Conservation (phyloP, 176 grass and related monocot species). For the Hsuehochloa calcarea region DNA sequence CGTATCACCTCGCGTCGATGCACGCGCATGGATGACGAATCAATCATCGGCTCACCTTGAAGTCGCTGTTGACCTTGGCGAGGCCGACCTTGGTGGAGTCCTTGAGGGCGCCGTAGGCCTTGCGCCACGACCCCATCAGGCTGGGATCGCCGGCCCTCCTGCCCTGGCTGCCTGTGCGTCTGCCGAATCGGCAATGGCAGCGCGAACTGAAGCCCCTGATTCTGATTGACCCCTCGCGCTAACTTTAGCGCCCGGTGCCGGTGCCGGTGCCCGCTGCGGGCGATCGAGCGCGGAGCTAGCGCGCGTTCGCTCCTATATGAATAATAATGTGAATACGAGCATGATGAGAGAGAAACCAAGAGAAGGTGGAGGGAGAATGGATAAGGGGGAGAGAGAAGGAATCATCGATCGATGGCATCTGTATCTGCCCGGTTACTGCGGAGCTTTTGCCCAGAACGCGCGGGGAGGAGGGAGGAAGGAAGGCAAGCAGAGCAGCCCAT, state of each 20-base stretch:
- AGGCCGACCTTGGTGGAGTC: conserved; percentile 98
- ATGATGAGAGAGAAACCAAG: too few species aligned
- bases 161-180: too few species aligned
- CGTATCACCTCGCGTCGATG: too few species aligned
- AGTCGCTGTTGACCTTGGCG: conserved; percentile 96
- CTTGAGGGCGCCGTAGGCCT: conserved; percentile 95
- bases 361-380: too few species aligned
- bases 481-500: not conserved
- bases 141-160: too few species aligned
- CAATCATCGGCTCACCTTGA: conserved; percentile 52
- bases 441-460: not conserved
- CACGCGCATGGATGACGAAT: too few species aligned
- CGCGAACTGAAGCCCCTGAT: not conserved
- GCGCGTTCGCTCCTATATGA: not conserved
- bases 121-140: conserved; percentile 68
- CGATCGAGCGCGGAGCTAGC: not conserved
- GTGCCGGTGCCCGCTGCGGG: too few species aligned
- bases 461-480: not conserved
- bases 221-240: not conserved
- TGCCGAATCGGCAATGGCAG: not conserved
- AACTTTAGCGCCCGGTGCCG: not conserved
- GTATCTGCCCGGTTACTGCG: not conserved
- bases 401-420: too few species aligned
- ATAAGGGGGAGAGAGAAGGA: too few species aligned
- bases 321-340: not conserved